Evolutionary conservation across 2,329 filamentous ascomycete genomes (phyloP).

Genomic region (Apiospora malaysiana): DNA sequence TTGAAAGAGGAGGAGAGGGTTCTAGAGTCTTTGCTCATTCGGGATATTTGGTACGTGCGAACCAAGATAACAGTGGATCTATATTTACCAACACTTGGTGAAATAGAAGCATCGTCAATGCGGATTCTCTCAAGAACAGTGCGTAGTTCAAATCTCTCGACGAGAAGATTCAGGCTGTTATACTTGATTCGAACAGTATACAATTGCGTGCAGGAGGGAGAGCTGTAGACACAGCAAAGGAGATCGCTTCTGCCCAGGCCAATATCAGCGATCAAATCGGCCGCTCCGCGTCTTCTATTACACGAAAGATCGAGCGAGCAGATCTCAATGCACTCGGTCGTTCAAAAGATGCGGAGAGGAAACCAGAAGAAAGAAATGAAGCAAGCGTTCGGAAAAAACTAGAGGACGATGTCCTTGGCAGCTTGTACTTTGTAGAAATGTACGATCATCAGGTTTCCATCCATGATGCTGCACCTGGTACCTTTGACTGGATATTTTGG

Average conservation of each 20-base stretch:
- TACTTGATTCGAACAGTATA: not conserved
- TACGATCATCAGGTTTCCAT: not conserved
- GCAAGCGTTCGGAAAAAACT: not conserved
- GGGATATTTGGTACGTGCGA: not conserved
- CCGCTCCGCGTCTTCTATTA: not conserved
- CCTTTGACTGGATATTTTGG: not conserved
- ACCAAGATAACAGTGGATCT: not conserved
- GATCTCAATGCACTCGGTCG: not conserved
- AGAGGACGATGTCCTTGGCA: not conserved
- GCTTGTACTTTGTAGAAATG: not conserved
- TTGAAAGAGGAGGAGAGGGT: conserved; percentile 22
- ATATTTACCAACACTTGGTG: too few relatives aligned
- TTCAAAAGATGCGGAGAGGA: not conserved
- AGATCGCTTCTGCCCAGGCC: not conserved
- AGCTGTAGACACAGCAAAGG: not conserved
- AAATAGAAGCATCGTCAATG: not conserved
- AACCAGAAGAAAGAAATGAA: not conserved
- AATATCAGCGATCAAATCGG: not conserved
- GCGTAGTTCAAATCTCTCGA: not conserved
- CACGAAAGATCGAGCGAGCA: not conserved
- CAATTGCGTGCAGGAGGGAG: not conserved
- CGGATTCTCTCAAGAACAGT: not conserved
- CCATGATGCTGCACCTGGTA: not conserved
- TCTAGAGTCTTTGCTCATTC: conserved; percentile 19
- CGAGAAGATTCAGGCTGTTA: not conserved